phyloP scores from a whole-genome alignment of 495 filamentous ascomycete genomes.

The Aspergillus cristatus region DNA sequence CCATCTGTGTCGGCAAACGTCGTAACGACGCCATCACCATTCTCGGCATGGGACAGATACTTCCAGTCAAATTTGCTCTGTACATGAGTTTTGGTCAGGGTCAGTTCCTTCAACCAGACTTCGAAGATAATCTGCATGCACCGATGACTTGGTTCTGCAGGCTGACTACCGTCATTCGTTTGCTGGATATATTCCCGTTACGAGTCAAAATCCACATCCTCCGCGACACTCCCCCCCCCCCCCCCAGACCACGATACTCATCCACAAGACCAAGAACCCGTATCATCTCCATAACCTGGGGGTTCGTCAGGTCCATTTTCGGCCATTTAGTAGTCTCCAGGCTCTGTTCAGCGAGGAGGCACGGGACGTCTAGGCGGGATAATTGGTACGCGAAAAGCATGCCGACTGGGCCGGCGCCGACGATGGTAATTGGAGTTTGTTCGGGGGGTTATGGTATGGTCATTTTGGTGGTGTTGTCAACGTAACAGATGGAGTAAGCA shows the following conservation, averaged over 20 bases:
- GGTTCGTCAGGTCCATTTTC: conserved; percentile 12
- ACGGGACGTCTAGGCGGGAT: conserved; percentile 14
- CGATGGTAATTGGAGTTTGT: not conserved
- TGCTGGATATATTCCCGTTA: not conserved
- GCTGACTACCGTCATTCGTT: too few relatives aligned
- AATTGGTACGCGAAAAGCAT: conserved; percentile 2
- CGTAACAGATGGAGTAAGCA: too few relatives aligned
- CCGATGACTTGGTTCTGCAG: conserved; percentile 1
- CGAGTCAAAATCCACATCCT: conserved; percentile 1
- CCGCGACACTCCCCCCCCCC: too few relatives aligned
- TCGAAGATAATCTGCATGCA: conserved; percentile 15
- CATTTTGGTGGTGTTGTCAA: too few relatives aligned
- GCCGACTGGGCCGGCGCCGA: conserved; percentile 4
- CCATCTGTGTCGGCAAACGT: conserved; percentile 1
- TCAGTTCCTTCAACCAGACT: conserved; percentile 12
- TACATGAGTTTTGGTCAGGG: conserved; percentile 1
- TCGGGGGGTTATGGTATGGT: too few relatives aligned
- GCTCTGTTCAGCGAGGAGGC: conserved; percentile 66
- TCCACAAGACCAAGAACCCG: conserved; percentile 7
- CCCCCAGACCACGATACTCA: not conserved
- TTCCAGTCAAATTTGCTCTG: conserved; percentile 6
- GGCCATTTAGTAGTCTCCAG: conserved; percentile 38
- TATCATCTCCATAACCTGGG: conserved; percentile 10
- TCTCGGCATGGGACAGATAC: conserved; percentile 1
- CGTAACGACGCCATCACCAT: not conserved